A percentile compares a stretch with the other conserved stretches of the same genome.
Conservation (phyloP, 768 basidiomycete species). For the Royoungia palumana region DNA sequence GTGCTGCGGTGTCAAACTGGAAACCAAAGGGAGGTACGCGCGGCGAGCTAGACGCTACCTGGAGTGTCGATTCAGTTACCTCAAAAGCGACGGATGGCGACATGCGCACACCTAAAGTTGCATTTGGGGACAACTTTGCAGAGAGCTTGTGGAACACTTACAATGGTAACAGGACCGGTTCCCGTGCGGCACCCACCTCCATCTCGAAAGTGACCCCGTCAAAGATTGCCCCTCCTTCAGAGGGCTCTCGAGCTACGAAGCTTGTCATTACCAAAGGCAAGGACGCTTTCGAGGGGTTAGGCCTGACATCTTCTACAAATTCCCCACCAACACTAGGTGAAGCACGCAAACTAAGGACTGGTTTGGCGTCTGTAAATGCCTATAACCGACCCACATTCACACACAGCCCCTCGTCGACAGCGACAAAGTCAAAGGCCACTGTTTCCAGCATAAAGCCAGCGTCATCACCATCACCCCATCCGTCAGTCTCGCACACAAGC, state of each 20-base stretch:
- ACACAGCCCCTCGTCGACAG: constrained; percentile 13
- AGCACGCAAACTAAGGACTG: constrained; percentile 68
- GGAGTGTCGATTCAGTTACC: constrained; percentile 34
- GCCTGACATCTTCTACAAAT: constrained; percentile 42
- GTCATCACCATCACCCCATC: constrained; percentile 31
- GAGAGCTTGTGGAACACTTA: constrained; percentile 55
- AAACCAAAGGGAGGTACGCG: constrained; percentile 25
- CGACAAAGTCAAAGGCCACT: constrained; percentile 19
- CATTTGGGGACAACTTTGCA: constrained; percentile 68
- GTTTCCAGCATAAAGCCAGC: constrained; percentile 18
- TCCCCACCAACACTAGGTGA: constrained; percentile 71
- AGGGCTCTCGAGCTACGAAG: constrained; percentile 32
- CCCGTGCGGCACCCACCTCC: constrained; percentile 1
- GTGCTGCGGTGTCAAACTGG: constrained; percentile 24
- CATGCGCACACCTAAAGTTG: constrained; percentile 19
- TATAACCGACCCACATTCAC: constrained; percentile 22
- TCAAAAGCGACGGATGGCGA: constrained; percentile 24
- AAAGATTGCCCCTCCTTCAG: constrained; percentile 25
- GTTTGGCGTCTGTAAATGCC: constrained; percentile 52
- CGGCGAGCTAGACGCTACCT: constrained; percentile 35
- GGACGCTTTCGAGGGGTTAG: constrained; percentile 81
- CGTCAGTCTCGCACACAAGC: constrained; percentile 12
- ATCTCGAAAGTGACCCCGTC: constrained; percentile 18
- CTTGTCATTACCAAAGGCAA: constrained; percentile 40
- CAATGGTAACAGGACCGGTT: constrained; percentile 28